phyloP scores from a whole-genome alignment of 805 yeast genomes.

The Wickerhamomyces bisporus region DNA sequence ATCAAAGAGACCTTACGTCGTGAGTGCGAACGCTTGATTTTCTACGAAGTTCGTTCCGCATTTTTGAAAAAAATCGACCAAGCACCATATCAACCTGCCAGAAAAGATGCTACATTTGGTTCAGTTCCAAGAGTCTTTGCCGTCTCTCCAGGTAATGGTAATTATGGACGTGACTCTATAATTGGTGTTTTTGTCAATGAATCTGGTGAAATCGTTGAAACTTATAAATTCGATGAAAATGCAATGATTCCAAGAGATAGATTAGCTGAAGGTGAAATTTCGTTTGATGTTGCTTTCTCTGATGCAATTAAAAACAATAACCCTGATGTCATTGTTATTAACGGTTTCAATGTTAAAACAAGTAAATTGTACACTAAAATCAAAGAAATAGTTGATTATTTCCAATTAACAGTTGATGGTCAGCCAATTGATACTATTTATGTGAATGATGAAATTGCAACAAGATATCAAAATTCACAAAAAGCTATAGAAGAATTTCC shows the following conservation, averaged over 20 bases:
- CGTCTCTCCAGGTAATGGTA: conserved; percentile 82
- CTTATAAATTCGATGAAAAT: conserved; percentile 70
- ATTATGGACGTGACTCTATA: conserved; percentile 74
- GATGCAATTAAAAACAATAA: conserved; percentile 54
- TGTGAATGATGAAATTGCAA: conserved; percentile 91
- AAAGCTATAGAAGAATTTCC: conserved; percentile 76
- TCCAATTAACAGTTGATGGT: conserved; percentile 47
- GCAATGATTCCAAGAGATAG: conserved; percentile 47
- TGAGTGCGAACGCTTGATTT: conserved; percentile 67
- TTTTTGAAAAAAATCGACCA: conserved; percentile 77
- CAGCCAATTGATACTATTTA: conserved; percentile 65
- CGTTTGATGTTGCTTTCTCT: conserved; percentile 61
- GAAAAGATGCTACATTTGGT: conserved; percentile 62
- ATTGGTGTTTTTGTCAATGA: conserved; percentile 77
- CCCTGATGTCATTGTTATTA: conserved; percentile 88
- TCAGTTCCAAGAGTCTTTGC: conserved; percentile 82
- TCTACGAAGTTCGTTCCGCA: conserved; percentile 61
- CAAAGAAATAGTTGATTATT: conserved; percentile 48
- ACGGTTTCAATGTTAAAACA: conserved; percentile 79
- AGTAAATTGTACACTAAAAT: conserved; percentile 55
- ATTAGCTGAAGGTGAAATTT: conserved; percentile 39
- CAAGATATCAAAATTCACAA: conserved; percentile 75
- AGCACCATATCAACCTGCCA: conserved; percentile 83
- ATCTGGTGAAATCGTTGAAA: conserved; percentile 71
- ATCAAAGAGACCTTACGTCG: conserved; percentile 79